Evolutionary conservation across 192 early-diverging fungal genomes (phyloP).

Genomic region (Martensiomyces pterosporus): DNA sequence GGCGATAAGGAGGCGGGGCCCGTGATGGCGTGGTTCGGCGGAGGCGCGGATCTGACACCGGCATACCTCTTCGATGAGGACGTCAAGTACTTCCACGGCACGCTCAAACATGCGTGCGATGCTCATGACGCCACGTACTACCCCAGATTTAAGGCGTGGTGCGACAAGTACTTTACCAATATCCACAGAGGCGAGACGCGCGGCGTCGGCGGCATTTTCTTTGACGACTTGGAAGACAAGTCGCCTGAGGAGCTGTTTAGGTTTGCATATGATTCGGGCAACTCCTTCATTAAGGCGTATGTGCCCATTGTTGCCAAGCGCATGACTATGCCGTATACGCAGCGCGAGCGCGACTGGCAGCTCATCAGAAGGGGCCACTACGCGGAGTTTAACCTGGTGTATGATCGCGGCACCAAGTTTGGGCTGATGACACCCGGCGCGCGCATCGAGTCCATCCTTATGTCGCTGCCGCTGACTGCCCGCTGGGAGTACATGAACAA

Average conservation of each 20-base stretch:
- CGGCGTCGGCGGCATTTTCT: slow-evolving; percentile 97
- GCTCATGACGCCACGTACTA: slow-evolving; percentile 80
- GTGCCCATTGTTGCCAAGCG: slow-evolving; percentile 80
- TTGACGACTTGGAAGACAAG: slow-evolving; percentile 87
- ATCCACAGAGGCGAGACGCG: slow-evolving; percentile 85
- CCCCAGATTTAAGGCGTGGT: slow-evolving; percentile 91
- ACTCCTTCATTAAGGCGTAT: slow-evolving; percentile 78
- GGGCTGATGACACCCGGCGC: slow-evolving; percentile 94
- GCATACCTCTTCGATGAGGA: slow-evolving; percentile 88
- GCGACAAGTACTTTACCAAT: slow-evolving; percentile 90
- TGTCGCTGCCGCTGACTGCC: slow-evolving; percentile 89
- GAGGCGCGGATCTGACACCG: slow-evolving; percentile 93
- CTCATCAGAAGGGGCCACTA: slow-evolving; percentile 92
- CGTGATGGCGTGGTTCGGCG: slow-evolving; percentile 92
- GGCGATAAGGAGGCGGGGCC: slow-evolving; percentile 56
- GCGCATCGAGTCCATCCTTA: slow-evolving; percentile 92
- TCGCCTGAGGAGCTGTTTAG: slow-evolving; percentile 70
- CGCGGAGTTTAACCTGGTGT: slow-evolving; percentile 96
- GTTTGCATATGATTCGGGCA: slow-evolving; percentile 82
- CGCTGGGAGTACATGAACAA: slow-evolving; percentile 92
- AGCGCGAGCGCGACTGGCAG: slow-evolving; percentile 86
- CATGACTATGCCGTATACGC: slow-evolving; percentile 73
- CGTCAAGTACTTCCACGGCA: slow-evolving; percentile 87
- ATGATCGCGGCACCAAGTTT: slow-evolving; percentile 98
- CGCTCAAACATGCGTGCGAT: slow-evolving; percentile 91